Evolutionary conservation across 129 eudicot genomes (phyloP), one percentile per base, ranked within the genome.

Genomic region (Flaveria sonorensis): DNA sequence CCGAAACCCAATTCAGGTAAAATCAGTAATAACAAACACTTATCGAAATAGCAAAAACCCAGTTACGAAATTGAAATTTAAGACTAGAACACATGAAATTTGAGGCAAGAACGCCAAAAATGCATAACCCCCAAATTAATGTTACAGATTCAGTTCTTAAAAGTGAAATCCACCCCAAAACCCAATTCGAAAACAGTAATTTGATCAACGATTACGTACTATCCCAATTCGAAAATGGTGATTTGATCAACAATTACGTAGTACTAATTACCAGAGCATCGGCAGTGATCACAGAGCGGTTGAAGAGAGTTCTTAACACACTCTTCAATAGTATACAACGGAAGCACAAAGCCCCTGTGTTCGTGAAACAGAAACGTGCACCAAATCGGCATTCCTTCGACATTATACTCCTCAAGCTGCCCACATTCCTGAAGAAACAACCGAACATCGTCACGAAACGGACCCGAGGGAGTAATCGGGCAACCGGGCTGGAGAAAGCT

Each of bases 201-300:
- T 7, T 10, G 18, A 65, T 16, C n/a, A 6, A 45, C 7, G 39
- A 73, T 60, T 71, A 26, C 46, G 9, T n/a, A 15, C 40, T 36
- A 36, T 36, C 40, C 62, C 74, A 82, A 65, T 8, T 70, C 21
- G 13, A 39, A 11, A 63, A 66, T 28, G 32, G 46, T 16, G 60
- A 73, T 24, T 3, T 4, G 18, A 65, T 16, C n/a, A 6, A 45
- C 13, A 26, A 73, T 60, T 71, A 26, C 26, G 9, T 28, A 15
- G 64, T 6, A 30, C n/a, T 0, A 15, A 36, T 73, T 82, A 93
- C 98, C 98, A 10, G 90, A 65, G 56, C 90, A 85, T 1, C 96
- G 83, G 82, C 98, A 93, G 74, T 89, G 89, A 77, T 93, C 93
- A 69, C 98, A 93, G 50, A 88, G 91, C 46, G 98, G 97, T 6